Evolutionary conservation across 352 stramenopile species (phyloP).

Genomic region (Phytophthora hybrid): DNA sequence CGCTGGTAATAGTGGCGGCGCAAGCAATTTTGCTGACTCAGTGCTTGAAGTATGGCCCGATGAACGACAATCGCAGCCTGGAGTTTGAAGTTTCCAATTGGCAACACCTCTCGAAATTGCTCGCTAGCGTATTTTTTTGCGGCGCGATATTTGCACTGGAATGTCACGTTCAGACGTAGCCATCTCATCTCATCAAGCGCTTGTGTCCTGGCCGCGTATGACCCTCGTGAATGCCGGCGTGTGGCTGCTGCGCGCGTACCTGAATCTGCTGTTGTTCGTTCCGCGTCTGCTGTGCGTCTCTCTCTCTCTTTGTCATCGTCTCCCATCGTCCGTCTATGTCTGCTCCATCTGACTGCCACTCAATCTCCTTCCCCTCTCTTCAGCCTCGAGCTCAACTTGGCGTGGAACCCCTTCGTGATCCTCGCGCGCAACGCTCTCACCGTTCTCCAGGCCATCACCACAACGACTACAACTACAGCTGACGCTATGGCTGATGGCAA

Average conservation of each 20-base stretch:
- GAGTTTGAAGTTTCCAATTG: too few relatives aligned
- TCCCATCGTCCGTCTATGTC: slow-evolving; percentile 37
- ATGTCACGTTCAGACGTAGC: not conserved
- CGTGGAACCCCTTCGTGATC: slow-evolving; percentile 77
- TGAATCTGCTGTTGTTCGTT: slow-evolving; percentile 70
- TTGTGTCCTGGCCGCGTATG: slow-evolving; percentile 18
- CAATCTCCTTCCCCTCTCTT: slow-evolving; percentile 5
- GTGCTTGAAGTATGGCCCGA: too few relatives aligned
- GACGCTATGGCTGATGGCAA: slow-evolving; percentile 20
- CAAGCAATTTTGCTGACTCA: too few relatives aligned
- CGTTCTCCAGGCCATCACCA: slow-evolving; percentile 30
- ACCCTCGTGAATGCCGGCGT: slow-evolving; percentile 42
- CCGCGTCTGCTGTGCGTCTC: slow-evolving; percentile 68
- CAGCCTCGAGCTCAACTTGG: slow-evolving; percentile 65
- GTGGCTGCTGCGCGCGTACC: slow-evolving; percentile 68
- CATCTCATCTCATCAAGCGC: not conserved
- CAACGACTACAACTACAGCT: not conserved
- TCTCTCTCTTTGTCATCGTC: not conserved
- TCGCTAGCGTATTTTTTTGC: not conserved
- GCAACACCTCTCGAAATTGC: too few relatives aligned
- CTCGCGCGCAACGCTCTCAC: slow-evolving; percentile 49
- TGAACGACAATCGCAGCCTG: too few relatives aligned
- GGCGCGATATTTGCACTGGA: not conserved
- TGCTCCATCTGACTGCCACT: slow-evolving; percentile 28
- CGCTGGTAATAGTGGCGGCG: too few relatives aligned